A percentile compares a stretch with the other conserved stretches of the same genome.
Conservation (phyloP, 2,329 filamentous ascomycete species). For the Paecilomyces sp. region DNA sequence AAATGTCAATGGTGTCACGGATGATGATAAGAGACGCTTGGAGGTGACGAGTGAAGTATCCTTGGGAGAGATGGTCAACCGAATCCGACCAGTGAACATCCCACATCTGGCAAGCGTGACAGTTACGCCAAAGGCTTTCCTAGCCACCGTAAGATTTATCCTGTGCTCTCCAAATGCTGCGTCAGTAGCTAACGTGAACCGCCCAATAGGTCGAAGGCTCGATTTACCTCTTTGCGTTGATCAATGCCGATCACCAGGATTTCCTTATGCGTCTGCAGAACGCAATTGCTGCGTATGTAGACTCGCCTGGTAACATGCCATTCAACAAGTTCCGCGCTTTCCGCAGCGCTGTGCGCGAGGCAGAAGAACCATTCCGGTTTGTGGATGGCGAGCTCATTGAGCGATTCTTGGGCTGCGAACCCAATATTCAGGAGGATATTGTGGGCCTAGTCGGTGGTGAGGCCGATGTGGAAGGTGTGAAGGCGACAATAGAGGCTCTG, state of each 20-base stretch:
- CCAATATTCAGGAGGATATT: constrained; percentile 49
- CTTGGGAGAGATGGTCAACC: constrained; percentile 89
- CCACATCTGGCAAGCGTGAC: constrained; percentile 56
- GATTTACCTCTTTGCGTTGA: constrained; percentile 81
- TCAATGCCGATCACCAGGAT: constrained; percentile 65
- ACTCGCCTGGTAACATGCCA: constrained; percentile 63
- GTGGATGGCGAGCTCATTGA: constrained; percentile 91
- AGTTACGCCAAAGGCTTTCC: constrained; percentile 74
- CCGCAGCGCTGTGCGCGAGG: constrained; percentile 61
- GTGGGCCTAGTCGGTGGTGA: constrained; percentile 42
- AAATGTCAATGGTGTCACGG: constrained; percentile 64
- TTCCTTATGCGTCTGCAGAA: constrained; percentile 75
- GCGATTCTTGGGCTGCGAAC: constrained; percentile 66
- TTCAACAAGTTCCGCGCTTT: constrained; percentile 81
- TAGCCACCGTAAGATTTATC: constrained; percentile 62
- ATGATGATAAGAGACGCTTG: constrained; percentile 64
- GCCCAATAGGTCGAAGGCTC: constrained; percentile 76
- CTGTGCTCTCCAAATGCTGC: background rate
- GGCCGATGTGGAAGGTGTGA: constrained; percentile 54
- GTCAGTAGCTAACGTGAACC: background rate
- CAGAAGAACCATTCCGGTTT: constrained; percentile 74
- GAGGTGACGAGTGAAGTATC: constrained; percentile 73
- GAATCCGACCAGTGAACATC: constrained; percentile 68
- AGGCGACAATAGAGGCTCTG: constrained; percentile 52
- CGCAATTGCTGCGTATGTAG: constrained; percentile 59